phyloP scores from a whole-genome alignment of 345 rosid genomes.

The Streptanthus diversifolius region DNA sequence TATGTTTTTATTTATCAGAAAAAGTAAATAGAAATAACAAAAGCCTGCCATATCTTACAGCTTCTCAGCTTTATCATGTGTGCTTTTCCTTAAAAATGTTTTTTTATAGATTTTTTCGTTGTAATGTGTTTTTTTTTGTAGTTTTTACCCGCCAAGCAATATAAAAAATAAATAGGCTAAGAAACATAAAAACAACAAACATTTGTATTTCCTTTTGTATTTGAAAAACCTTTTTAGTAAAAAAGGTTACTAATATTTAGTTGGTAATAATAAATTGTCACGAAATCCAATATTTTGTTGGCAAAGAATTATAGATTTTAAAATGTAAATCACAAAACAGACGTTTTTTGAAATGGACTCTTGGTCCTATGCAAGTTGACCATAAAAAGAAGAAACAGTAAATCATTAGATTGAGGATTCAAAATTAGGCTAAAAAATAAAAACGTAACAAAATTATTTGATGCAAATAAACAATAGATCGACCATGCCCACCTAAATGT shows the following conservation, averaged over 20 bases:
- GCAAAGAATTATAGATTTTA: neutral
- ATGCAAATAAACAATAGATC: neutral
- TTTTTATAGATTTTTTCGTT: neutral
- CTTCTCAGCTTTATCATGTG: constrained; percentile 27
- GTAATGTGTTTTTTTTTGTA: neutral
- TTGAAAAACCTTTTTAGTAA: too few relatives aligned
- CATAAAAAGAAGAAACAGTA: neutral
- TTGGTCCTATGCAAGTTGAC: constrained; percentile 3
- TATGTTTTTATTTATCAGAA: neutral
- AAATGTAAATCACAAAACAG: neutral
- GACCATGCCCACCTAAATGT: constrained; percentile 4
- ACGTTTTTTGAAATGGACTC: neutral
- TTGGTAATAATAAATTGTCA: too few relatives aligned
- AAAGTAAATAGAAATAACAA: constrained; percentile 9
- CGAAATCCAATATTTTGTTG: too few relatives aligned
- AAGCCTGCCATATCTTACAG: constrained; percentile 31
- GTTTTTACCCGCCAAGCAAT: constrained; percentile 11
- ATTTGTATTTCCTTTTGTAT: too few relatives aligned
- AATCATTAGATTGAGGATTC: neutral
- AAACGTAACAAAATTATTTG: neutral
- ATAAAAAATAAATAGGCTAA: neutral
- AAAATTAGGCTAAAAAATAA: neutral
- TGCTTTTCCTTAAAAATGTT: constrained; percentile 6
- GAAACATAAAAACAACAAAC: neutral
- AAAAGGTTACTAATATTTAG: too few relatives aligned